A percentile compares a stretch with the other conserved stretches of the same genome.
These are phyloP conservation scores for Populus hybrid DNA, from an alignment of 441 rosid species.

Conservation along the genomic window DNA sequence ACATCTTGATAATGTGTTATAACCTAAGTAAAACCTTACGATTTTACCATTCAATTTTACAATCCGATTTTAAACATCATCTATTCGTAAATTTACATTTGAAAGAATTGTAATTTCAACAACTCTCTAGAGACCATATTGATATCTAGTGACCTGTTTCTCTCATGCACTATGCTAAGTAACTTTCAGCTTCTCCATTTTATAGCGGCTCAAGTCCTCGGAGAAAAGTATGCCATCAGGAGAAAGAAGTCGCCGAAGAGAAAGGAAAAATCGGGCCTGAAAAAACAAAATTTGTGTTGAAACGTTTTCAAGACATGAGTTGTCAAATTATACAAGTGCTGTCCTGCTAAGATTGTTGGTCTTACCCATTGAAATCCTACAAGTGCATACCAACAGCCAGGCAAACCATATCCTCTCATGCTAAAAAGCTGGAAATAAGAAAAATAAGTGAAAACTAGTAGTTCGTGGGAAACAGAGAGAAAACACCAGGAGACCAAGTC, in stretches of 20 bases:
- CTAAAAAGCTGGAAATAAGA: not conserved
- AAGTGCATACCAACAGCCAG: constrained; percentile 69
- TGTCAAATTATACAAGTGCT: not conserved
- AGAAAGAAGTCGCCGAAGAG: constrained; percentile 68
- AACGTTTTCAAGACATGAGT: not conserved
- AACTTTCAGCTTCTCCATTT: constrained; percentile 37
- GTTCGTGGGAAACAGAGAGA: not conserved
- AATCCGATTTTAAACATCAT: no score
- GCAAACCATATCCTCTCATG: constrained; percentile 51
- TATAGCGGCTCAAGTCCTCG: constrained; percentile 25
- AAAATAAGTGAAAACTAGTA: not conserved
- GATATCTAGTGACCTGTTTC: not conserved
- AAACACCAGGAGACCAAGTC: not conserved
- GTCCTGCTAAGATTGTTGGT: not conserved
- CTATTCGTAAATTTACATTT: no score
- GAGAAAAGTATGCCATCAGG: constrained; percentile 48
- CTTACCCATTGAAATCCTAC: constrained; percentile 82
- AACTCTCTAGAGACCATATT: no score
- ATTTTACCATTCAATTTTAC: no score
- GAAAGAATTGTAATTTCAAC: no score
- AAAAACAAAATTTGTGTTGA: constrained; percentile 18
- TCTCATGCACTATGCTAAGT: constrained; percentile 21
- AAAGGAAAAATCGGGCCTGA: constrained; percentile 68
- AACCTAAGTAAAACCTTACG: no score
- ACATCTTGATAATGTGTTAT: no score